Evolutionary conservation across 2,329 filamentous ascomycete species (phyloP).

Genomic region (Fonsecaea pugnacius): DNA sequence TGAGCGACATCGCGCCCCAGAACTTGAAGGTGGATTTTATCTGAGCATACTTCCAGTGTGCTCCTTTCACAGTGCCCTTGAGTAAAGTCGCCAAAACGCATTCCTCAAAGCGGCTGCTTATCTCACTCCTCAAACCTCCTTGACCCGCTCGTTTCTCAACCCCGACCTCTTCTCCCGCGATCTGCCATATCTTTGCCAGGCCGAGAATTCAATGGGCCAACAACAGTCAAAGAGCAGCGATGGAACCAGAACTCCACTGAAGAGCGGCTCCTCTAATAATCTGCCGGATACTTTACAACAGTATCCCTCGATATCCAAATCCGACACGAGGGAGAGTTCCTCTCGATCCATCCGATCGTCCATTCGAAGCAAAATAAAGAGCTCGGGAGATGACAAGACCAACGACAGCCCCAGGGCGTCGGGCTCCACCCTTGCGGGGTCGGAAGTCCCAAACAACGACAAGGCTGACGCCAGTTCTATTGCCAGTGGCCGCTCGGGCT

Average conservation of each 20-base stretch:
- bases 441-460: constrained; percentile 61
- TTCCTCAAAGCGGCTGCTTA: constrained; percentile 42
- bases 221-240: constrained; percentile 58
- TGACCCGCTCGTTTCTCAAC: constrained; percentile 34
- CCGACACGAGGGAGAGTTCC: constrained; percentile 85
- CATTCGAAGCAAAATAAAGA: constrained; percentile 72
- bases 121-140: constrained; percentile 43
- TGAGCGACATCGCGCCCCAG: constrained; percentile 15
- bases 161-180: constrained; percentile 19
- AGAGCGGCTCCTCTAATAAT: constrained; percentile 45
- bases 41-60: constrained; percentile 34
- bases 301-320: constrained; percentile 88
- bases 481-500: constrained; percentile 55
- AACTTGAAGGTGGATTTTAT: constrained; percentile 14
- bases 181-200: constrained; percentile 12
- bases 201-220: constrained; percentile 53
- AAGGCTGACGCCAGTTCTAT: constrained; percentile 76
- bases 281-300: constrained; percentile 70
- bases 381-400: constrained; percentile 67
- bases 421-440: constrained; percentile 64
- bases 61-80: constrained; percentile 28
- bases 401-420: constrained; percentile 81
- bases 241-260: constrained; percentile 56
- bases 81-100: constrained; percentile 40
- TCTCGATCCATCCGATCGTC: constrained; percentile 79